These are phyloP conservation scores for Metschnikowia anglica DNA, from an alignment of 805 yeast species.

Conservation along the genomic window DNA sequence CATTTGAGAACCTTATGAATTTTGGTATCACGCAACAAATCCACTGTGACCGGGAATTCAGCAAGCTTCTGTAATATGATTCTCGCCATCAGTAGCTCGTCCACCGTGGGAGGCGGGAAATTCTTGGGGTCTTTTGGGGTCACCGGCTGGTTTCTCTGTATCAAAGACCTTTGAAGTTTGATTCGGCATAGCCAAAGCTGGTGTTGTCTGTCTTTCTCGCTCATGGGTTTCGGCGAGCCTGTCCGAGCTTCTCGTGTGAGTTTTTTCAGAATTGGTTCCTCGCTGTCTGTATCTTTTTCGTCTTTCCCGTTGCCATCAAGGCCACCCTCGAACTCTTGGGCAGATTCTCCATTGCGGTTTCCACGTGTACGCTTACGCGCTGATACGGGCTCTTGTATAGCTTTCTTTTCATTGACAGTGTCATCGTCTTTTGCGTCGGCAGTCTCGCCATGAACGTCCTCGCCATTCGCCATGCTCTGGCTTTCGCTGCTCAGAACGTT, in stretches of 20 bases:
- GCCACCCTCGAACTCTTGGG: background rate
- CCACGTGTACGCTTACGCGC: constrained; percentile 2
- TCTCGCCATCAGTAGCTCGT: constrained; percentile 43
- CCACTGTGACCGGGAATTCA: constrained; percentile 42
- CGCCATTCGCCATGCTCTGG: background rate
- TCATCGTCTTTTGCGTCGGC: background rate
- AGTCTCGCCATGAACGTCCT: background rate
- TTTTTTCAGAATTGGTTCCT: constrained; percentile 7
- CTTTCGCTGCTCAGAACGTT: background rate
- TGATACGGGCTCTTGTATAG: background rate
- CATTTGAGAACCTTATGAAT: constrained; percentile 54
- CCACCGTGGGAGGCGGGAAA: constrained; percentile 42
- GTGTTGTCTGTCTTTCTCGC: constrained; percentile 41
- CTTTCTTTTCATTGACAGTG: background rate
- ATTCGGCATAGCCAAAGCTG: constrained; percentile 50
- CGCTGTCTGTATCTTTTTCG: constrained; percentile 3
- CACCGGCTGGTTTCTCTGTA: constrained; percentile 44
- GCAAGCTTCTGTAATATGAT: constrained; percentile 41
- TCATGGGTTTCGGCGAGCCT: constrained; percentile 2
- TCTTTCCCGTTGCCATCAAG: background rate
- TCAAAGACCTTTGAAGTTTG: constrained; percentile 47
- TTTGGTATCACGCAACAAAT: constrained; percentile 44
- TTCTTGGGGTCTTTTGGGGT: constrained; percentile 37
- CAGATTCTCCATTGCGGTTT: background rate
- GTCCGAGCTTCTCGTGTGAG: constrained; percentile 2